Conservation (phyloP, 768 basidiomycete species). For the Guyanaporus albipodus region DNA sequence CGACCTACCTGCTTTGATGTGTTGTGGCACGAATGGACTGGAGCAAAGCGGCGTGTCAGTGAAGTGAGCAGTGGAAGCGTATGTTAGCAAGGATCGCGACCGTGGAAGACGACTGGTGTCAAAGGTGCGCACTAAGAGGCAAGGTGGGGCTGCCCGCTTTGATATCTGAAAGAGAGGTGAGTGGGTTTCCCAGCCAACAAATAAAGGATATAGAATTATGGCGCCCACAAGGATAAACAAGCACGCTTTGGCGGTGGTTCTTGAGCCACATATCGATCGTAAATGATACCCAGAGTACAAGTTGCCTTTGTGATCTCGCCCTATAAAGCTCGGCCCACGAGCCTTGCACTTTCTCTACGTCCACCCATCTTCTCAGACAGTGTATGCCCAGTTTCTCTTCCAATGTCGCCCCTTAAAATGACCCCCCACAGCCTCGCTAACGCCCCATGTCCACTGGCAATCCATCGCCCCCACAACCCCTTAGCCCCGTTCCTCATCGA, state of each 20-base stretch:
- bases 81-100: no score
- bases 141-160: not conserved
- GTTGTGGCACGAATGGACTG: not conserved
- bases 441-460: conserved; percentile 16
- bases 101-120: not conserved
- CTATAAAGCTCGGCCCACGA: conserved; percentile 24
- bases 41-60: no score
- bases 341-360: not conserved
- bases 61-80: no score
- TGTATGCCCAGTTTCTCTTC: not conserved
- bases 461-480: conserved; percentile 7
- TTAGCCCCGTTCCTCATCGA: conserved; percentile 2
- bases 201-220: conserved; percentile 9
- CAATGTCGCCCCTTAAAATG: not conserved
- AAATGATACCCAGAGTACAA: conserved; percentile 26
- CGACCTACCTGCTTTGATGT: not conserved
- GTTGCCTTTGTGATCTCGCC: conserved; percentile 24
- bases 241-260: conserved; percentile 29
- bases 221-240: conserved; percentile 50
- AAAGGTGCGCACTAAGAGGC: no score
- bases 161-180: conserved; percentile 3
- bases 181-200: conserved; percentile 25
- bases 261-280: conserved; percentile 29
- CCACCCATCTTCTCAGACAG: conserved; percentile 1
- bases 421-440: conserved; percentile 1